Base-by-base conservation (phyloP, 2,329 filamentous ascomycete genomes). In the Juglanconis oblonga region DNA sequence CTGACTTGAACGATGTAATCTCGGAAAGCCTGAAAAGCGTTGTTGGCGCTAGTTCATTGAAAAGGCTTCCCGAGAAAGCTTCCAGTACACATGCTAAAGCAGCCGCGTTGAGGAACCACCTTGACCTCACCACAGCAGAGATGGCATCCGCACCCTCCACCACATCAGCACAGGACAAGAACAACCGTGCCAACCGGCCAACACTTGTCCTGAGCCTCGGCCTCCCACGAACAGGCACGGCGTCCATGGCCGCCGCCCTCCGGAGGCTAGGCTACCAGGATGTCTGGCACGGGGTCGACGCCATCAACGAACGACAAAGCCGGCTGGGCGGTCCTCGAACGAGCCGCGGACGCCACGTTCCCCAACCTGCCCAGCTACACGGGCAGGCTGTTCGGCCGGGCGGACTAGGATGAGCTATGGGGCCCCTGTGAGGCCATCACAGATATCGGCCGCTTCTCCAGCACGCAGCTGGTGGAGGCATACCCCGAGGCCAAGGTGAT, bases 401-500 rank as follows among this genome's bases (percentile, higher is more conserved):
- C 50, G 3, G 53, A 65, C 36, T 66, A 64, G 65, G 61, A 65
- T 24, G 38, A 14, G 11, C 49, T 67, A 47, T 67, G 55, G 31
- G 59, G 64, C 6, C 32, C 35, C 1, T 65, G 55, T 52, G 64
- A 67, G 9, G 64, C 56, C 29, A 62, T 65, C 31, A 67, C 65
- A 6, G 63, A 67, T 38, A 44, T 65, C 3, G 58, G 59, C 8
- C 50, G 61, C 35, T 31, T 60, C 3, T 67, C 64, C 35, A 61
- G 52, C 24, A n/a, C 57, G 14, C 55, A 61, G 9, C 56, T 66
- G n/a, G 53, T 65, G 14, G 33, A 59, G 29, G 64, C 63, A 8
- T 65, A 67, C 48, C 65, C 64, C 6, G 62, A 65, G 10, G 65
- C 63, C 3, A 64, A 62, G 50, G 62, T 66, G 8, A 49, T 67